These are phyloP conservation scores for Fistulinella cinereoalba DNA, from an alignment of 1,284 basidiomycete species.

Conservation along the genomic window DNA sequence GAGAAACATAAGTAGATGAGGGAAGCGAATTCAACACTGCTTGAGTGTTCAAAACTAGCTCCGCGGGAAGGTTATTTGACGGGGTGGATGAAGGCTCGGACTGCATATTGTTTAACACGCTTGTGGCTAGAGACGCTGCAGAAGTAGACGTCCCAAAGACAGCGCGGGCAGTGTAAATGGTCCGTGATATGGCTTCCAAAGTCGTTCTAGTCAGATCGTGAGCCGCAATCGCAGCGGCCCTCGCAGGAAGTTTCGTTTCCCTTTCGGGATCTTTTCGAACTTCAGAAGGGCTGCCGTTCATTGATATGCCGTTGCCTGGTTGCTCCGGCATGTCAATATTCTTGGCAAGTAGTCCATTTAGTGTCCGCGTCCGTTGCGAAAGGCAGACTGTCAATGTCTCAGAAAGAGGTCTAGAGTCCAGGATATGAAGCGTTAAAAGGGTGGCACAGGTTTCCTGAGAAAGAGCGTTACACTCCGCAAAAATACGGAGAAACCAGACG, in stretches of 20 bases:
- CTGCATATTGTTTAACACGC: slow-evolving; percentile 58
- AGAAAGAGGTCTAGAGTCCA: slow-evolving; percentile 75
- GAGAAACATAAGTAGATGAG: slow-evolving; percentile 66
- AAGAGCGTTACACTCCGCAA: not conserved
- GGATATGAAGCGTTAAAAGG: slow-evolving; percentile 75
- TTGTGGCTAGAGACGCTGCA: slow-evolving; percentile 49
- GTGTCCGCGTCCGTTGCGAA: slow-evolving; percentile 64
- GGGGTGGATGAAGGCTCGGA: slow-evolving; percentile 36
- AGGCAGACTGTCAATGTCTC: slow-evolving; percentile 73
- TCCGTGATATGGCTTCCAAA: slow-evolving; percentile 55
- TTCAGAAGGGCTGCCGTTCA: slow-evolving; percentile 38
- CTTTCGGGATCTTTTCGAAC: slow-evolving; percentile 15
- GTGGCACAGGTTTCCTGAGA: slow-evolving; percentile 68
- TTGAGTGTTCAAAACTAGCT: slow-evolving; percentile 62
- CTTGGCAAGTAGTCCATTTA: slow-evolving; percentile 50
- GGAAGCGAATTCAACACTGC: slow-evolving; percentile 60
- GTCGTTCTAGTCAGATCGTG: slow-evolving; percentile 49
- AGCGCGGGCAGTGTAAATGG: slow-evolving; percentile 50
- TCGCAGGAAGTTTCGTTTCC: slow-evolving; percentile 12
- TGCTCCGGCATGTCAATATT: slow-evolving; percentile 20
- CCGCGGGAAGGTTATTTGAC: slow-evolving; percentile 42
- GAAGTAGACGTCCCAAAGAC: slow-evolving; percentile 45
- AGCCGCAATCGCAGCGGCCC: slow-evolving; percentile 30
- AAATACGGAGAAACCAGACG: slow-evolving; percentile 12
- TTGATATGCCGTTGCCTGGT: not conserved